Evolutionary conservation across 345 rosid species (phyloP).

Genomic region (Chamaenerion angustifolium): DNA sequence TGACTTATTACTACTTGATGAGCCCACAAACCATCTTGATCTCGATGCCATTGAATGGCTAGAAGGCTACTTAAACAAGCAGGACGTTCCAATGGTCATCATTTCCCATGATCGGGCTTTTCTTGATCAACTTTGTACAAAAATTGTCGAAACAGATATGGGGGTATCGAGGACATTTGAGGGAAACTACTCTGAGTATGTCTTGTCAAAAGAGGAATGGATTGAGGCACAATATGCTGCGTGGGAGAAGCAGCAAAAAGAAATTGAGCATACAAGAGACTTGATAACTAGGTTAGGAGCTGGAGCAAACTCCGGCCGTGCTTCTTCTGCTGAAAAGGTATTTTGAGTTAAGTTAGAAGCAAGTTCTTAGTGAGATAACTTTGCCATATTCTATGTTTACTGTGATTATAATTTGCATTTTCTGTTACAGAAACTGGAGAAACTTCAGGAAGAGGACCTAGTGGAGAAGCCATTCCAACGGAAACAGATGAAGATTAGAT

Average conservation of each 20-base stretch:
- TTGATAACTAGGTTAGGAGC: conserved; percentile 67
- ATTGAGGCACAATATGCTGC: conserved; percentile 62
- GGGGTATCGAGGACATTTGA: conserved; percentile 75
- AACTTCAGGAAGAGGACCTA: conserved; percentile 64
- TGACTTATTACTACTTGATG: conserved; percentile 85
- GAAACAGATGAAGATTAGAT: conserved; percentile 87
- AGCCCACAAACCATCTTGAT: conserved; percentile 94
- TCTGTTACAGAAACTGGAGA: conserved; percentile 63
- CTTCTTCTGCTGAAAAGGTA: conserved; percentile 95
- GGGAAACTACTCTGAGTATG: conserved; percentile 84
- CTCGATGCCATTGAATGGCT: conserved; percentile 97
- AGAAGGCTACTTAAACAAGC: conserved; percentile 80
- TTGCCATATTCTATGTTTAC: neutral
- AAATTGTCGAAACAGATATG: conserved; percentile 93
- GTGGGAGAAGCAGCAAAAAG: conserved; percentile 90
- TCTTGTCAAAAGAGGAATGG: conserved; percentile 62
- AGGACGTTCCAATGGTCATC: conserved; percentile 92
- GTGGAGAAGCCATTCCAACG: conserved; percentile 87
- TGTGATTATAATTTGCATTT: neutral
- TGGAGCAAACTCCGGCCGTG: conserved; percentile 86
- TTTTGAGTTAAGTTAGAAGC: neutral
- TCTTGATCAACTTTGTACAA: conserved; percentile 88
- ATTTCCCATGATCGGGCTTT: conserved; percentile 95
- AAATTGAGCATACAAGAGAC: conserved; percentile 68
- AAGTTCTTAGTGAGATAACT: neutral